These are phyloP conservation scores for Saturnispora sekii DNA, from an alignment of 805 yeast species.

Conservation along the genomic window DNA sequence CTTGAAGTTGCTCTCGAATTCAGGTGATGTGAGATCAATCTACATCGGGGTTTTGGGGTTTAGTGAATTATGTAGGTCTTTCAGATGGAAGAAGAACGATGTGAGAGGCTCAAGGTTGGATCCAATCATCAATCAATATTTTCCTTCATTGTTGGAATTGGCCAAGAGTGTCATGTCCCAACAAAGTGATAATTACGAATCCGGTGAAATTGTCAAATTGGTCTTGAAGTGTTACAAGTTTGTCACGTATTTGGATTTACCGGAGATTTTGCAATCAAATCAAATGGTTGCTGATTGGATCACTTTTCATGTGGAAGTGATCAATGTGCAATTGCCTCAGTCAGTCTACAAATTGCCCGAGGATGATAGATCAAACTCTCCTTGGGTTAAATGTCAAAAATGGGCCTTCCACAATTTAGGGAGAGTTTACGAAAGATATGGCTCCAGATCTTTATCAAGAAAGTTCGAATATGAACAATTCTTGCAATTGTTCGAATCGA, in stretches of 20 bases:
- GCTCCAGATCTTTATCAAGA: constrained; percentile 35
- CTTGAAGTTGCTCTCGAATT: constrained; percentile 33
- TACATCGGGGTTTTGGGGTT: constrained; percentile 71
- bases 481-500: constrained; percentile 39
- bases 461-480: constrained; percentile 55
- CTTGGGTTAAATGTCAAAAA: constrained; percentile 71
- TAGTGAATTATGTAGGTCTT: constrained; percentile 64
- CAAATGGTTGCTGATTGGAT: constrained; percentile 59
- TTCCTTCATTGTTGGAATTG: constrained; percentile 58
- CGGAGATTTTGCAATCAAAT: constrained; percentile 48
- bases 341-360: constrained; percentile 41
- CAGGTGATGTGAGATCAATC: constrained; percentile 31
- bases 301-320: constrained; percentile 59
- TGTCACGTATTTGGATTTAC: constrained; percentile 72
- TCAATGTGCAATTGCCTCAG: constrained; percentile 49
- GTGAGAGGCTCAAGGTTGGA: constrained; percentile 46
- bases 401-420: constrained; percentile 80
- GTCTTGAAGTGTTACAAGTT: constrained; percentile 74
- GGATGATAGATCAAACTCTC: constrained; percentile 41
- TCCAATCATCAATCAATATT: constrained; percentile 47
- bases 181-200: constrained; percentile 21
- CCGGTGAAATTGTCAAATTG: constrained; percentile 67
- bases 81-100: constrained; percentile 63
- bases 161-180: constrained; percentile 46
- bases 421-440: constrained; percentile 65